Conservation (phyloP, 352 stramenopile species). For the Phytopythium vexans region DNA sequence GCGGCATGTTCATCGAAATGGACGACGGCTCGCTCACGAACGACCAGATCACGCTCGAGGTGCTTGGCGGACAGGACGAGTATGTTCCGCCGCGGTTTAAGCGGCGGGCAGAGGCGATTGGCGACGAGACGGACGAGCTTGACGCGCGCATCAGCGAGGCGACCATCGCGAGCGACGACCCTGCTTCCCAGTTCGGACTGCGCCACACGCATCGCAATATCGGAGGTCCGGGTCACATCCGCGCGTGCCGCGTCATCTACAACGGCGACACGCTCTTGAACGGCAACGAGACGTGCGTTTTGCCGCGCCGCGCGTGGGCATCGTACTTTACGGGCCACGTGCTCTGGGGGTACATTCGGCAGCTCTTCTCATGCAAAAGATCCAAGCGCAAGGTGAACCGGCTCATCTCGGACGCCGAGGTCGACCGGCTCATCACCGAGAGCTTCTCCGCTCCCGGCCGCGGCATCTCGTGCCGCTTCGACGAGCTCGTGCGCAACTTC, state of each 20-base stretch:
- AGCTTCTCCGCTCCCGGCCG: conserved; percentile 55
- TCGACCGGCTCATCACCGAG: conserved; percentile 61
- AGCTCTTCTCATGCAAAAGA: conserved; percentile 33
- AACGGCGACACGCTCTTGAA: conserved; percentile 70
- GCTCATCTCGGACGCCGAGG: conserved; percentile 61
- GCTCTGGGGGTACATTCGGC: conserved; percentile 42
- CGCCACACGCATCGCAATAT: conserved; percentile 42
- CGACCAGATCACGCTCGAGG: conserved; percentile 74
- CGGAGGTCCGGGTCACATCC: conserved; percentile 52
- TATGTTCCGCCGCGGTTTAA: conserved; percentile 48
- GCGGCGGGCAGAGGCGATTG: conserved; percentile 11
- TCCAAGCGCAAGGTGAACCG: conserved; percentile 44
- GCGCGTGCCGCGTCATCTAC: conserved; percentile 68
- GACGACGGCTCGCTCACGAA: conserved; percentile 77
- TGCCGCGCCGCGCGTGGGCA: conserved; percentile 51
- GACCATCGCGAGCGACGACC: conserved; percentile 16
- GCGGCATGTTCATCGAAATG: conserved; percentile 61
- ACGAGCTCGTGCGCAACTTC: conserved; percentile 79
- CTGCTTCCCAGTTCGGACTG: conserved; percentile 36
- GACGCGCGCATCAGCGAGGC: conserved; percentile 44
- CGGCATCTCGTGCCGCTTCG: conserved; percentile 75
- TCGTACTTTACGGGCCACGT: conserved; percentile 58
- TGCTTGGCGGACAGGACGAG: conserved; percentile 55
- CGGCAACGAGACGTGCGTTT: conserved; percentile 57
- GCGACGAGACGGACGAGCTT: conserved; percentile 19